phyloP scores from a whole-genome alignment of 192 early-diverging fungal genomes.

The Coemansia sp. region DNA sequence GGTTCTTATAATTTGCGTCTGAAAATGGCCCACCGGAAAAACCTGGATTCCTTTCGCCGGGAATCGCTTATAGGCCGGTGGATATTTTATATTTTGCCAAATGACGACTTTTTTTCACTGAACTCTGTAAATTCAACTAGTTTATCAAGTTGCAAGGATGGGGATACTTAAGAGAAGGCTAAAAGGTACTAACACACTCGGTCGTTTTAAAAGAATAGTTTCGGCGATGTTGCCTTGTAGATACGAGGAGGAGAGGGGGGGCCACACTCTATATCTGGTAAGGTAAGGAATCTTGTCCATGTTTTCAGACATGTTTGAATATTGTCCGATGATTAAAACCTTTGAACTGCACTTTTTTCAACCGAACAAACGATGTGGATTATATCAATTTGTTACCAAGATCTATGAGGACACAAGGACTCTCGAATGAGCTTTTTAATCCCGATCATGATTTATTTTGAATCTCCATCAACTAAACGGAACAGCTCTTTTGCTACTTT shows the following conservation, averaged over 20 bases:
- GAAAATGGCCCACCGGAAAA: conserved; percentile 22
- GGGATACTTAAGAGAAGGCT: too few relatives aligned
- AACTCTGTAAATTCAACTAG: background rate
- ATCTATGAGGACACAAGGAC: conserved; percentile 21
- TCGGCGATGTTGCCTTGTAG: too few relatives aligned
- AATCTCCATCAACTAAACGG: too few relatives aligned
- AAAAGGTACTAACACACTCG: too few relatives aligned
- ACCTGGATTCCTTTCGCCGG: conserved; percentile 51
- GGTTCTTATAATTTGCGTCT: conserved; percentile 58
- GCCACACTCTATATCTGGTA: too few relatives aligned
- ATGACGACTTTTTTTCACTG: conserved; percentile 30
- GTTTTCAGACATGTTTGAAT: background rate
- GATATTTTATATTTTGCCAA: conserved; percentile 23
- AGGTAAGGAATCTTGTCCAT: too few relatives aligned
- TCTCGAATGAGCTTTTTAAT: too few relatives aligned
- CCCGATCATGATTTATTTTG: too few relatives aligned
- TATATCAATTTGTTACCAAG: conserved; percentile 26
- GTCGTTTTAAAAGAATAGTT: too few relatives aligned
- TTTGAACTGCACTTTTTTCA: conserved; percentile 12
- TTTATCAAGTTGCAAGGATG: too few relatives aligned
- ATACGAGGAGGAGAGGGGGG: too few relatives aligned
- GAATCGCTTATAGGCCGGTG: conserved; percentile 21
- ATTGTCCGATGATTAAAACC: conserved; percentile 31
- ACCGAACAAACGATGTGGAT: conserved; percentile 19
- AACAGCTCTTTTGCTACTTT: too few relatives aligned